phyloP scores from a whole-genome alignment of 129 eudicot genomes.

The Heracleum sosnowskyi region DNA sequence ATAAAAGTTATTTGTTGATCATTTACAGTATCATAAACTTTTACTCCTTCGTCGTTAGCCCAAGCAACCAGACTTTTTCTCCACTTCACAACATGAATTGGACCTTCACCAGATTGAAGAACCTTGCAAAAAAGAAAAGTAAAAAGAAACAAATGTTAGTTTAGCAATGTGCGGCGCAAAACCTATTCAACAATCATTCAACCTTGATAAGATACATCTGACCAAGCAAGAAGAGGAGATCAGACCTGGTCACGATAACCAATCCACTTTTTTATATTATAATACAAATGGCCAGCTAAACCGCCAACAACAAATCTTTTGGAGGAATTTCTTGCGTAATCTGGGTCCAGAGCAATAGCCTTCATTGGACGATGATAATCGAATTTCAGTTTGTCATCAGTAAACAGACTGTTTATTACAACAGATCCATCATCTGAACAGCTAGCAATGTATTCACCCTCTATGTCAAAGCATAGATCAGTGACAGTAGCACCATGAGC shows the following conservation, averaged over 20 bases:
- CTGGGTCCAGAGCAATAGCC: constrained; percentile 92
- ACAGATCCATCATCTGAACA: constrained; percentile 98
- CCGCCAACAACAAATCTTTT: constrained; percentile 96
- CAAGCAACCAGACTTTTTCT: constrained; percentile 86
- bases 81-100: constrained; percentile 93
- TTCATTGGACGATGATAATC: constrained; percentile 98
- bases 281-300: constrained; percentile 80
- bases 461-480: constrained; percentile 87
- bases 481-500: constrained; percentile 84
- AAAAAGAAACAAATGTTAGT: neutral
- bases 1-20: constrained; percentile 84
- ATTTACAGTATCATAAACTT: constrained; percentile 87
- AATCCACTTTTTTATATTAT: constrained; percentile 78
- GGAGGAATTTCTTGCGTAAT: constrained; percentile 73
- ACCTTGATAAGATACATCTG: neutral
- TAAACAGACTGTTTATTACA: constrained; percentile 76
- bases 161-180: neutral
- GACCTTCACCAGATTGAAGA: constrained; percentile 98
- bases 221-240: constrained; percentile 16
- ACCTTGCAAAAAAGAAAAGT: constrained; percentile 33
- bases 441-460: constrained; percentile 94
- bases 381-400: constrained; percentile 78
- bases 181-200: neutral
- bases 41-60: constrained; percentile 96
- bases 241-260: constrained; percentile 95